Conservation (phyloP, 75 land plant species). For the Pinus taeda region DNA sequence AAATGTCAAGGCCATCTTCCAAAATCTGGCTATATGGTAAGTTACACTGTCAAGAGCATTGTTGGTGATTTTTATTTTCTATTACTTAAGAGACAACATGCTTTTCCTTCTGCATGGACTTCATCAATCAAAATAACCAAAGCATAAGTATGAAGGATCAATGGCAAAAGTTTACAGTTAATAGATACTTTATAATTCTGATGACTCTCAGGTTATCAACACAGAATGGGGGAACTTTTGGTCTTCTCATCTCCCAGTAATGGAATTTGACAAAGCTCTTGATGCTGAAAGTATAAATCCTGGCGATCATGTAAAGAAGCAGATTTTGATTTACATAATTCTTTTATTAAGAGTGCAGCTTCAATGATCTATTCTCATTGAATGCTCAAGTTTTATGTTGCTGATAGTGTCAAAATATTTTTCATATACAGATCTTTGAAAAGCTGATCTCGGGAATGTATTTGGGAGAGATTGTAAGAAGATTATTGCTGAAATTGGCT, state of each 20-base stretch:
- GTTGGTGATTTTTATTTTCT: background rate
- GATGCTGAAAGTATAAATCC: constrained; percentile 79
- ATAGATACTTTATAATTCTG: background rate
- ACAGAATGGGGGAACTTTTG: constrained; percentile 81
- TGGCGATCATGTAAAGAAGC: constrained; percentile 57
- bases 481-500: constrained; percentile 42
- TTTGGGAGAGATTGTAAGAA: constrained; percentile 48
- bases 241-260: constrained; percentile 59
- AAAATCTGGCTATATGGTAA: constrained; percentile 46
- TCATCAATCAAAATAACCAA: background rate
- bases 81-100: no score
- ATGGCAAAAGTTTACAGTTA: background rate
- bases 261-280: constrained; percentile 60
- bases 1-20: constrained; percentile 33
- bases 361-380: no score
- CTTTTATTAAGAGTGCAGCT: background rate
- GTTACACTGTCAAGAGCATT: constrained; percentile 2
- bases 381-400: no score
- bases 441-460: constrained; percentile 57
- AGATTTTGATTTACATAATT: background rate
- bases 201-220: constrained; percentile 50
- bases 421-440: constrained; percentile 35
- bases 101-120: background rate
- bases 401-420: background rate
- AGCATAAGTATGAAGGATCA: background rate